These are phyloP conservation scores for Kurtzmaniella quercitrusa DNA, from an alignment of 1,139 yeast genomes.

Conservation along the genomic window DNA sequence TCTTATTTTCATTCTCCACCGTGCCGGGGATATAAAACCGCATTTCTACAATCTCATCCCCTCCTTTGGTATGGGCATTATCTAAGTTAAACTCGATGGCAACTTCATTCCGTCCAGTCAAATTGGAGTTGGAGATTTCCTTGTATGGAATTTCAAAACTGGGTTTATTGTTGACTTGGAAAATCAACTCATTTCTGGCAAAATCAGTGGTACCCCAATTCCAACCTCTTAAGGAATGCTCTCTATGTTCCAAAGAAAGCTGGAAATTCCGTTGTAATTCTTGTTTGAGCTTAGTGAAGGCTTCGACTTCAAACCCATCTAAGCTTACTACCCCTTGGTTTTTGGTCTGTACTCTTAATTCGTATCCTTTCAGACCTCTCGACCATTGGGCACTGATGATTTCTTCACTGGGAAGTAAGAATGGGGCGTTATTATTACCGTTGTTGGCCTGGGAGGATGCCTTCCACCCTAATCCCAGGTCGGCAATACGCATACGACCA, in stretches of 20 bases:
- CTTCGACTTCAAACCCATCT: constrained; percentile 88
- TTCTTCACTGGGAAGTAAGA: constrained; percentile 81
- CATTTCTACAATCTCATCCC: constrained; percentile 94
- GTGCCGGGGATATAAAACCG: constrained; percentile 89
- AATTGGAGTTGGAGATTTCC: constrained; percentile 78
- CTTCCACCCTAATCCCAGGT: constrained; percentile 97
- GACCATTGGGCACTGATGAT: constrained; percentile 84
- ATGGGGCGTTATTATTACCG: constrained; percentile 62
- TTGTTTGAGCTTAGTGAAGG: constrained; percentile 73
- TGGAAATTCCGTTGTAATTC: constrained; percentile 77
- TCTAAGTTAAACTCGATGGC: constrained; percentile 79
- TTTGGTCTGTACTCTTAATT: constrained; percentile 82
- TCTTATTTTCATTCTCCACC: constrained; percentile 45
- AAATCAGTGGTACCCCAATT: constrained; percentile 96
- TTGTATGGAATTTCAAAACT: constrained; percentile 86
- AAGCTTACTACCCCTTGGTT: constrained; percentile 80
- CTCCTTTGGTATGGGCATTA: constrained; percentile 61
- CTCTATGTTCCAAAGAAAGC: constrained; percentile 71
- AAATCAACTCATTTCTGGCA: constrained; percentile 86
- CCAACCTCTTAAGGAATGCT: constrained; percentile 97
- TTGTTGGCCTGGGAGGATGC: constrained; percentile 33
- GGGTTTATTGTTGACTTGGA: constrained; percentile 84
- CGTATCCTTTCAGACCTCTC: constrained; percentile 89
- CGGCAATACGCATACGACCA: constrained; percentile 93
- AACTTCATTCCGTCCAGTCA: constrained; percentile 91